These are phyloP conservation scores for Phytophthora cactorum DNA, from an alignment of 352 stramenopile genomes.

Conservation along the genomic window DNA sequence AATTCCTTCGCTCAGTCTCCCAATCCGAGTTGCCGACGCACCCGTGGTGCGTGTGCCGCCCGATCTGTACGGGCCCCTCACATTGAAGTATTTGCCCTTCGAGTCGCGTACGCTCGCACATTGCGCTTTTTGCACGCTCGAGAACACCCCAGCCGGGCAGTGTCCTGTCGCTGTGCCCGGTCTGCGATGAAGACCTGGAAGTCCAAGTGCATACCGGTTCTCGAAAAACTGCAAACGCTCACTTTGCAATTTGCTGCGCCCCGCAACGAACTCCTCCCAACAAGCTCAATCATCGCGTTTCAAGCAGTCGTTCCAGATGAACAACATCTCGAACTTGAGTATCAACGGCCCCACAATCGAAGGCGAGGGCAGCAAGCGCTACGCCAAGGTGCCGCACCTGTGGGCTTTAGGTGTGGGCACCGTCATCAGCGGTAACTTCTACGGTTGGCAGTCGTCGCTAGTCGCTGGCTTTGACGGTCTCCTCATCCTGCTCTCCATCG, in stretches of 20 bases:
- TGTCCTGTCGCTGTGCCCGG: constrained; percentile 9
- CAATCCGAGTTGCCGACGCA: constrained; percentile 10
- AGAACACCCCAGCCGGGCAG: constrained; percentile 7
- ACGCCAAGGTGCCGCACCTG: constrained; percentile 62
- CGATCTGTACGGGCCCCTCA: background rate
- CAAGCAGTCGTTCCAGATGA: constrained; percentile 15
- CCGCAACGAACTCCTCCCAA: constrained; percentile 18
- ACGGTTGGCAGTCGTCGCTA: constrained; percentile 62
- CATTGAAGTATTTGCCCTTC: constrained; percentile 15
- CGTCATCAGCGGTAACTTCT: constrained; percentile 69
- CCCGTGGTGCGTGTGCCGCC: background rate
- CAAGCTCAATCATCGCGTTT: background rate
- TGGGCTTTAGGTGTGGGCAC: constrained; percentile 66
- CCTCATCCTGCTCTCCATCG: constrained; percentile 56
- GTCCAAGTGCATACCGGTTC: background rate
- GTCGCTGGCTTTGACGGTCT: constrained; percentile 64
- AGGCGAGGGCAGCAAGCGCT: constrained; percentile 35
- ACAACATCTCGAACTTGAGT: constrained; percentile 18
- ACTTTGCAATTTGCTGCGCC: constrained; percentile 25
- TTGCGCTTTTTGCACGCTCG: constrained; percentile 25
- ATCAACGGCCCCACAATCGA: constrained; percentile 32
- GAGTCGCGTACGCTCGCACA: constrained; percentile 31
- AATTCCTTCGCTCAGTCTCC: constrained; percentile 6
- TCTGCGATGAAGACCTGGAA: constrained; percentile 17
- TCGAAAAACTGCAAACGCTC: constrained; percentile 18